Evolutionary conservation across 2,329 filamentous ascomycete species (phyloP).

Genomic region (Penicillium concentricum): DNA sequence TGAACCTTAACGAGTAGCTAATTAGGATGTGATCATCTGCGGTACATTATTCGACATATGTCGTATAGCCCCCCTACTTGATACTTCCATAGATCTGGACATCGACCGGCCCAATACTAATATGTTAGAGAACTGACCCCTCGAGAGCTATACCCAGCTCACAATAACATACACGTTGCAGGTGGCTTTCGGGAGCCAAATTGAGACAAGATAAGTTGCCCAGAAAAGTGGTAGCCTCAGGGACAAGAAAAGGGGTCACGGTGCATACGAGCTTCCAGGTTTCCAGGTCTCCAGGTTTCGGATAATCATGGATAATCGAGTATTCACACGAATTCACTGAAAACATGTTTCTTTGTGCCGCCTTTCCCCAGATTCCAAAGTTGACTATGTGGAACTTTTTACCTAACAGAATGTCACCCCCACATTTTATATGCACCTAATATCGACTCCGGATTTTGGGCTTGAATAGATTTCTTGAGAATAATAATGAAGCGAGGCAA

Average conservation of each 20-base stretch:
- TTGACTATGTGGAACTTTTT: constrained; percentile 29
- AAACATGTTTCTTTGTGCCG: background rate
- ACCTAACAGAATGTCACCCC: constrained; percentile 29
- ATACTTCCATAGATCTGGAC: background rate
- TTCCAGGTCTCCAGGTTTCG: background rate
- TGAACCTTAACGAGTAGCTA: background rate
- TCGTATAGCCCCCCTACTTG: background rate
- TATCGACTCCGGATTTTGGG: background rate
- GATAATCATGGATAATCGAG: background rate
- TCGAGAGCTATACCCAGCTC: no score
- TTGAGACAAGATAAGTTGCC: background rate
- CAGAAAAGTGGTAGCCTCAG: background rate
- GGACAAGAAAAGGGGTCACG: background rate
- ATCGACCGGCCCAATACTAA: background rate
- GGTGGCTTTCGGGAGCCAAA: background rate
- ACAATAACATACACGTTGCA: no score
- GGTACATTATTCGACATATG: background rate
- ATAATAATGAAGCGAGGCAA: no score
- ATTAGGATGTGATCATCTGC: background rate
- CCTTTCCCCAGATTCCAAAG: constrained; percentile 8
- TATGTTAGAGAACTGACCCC: background rate
- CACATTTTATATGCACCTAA: constrained; percentile 24
- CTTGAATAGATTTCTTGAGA: no score
- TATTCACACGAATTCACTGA: background rate
- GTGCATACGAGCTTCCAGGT: background rate